phyloP scores from a whole-genome alignment of 805 yeast species.

The Lipomyces sp. region DNA sequence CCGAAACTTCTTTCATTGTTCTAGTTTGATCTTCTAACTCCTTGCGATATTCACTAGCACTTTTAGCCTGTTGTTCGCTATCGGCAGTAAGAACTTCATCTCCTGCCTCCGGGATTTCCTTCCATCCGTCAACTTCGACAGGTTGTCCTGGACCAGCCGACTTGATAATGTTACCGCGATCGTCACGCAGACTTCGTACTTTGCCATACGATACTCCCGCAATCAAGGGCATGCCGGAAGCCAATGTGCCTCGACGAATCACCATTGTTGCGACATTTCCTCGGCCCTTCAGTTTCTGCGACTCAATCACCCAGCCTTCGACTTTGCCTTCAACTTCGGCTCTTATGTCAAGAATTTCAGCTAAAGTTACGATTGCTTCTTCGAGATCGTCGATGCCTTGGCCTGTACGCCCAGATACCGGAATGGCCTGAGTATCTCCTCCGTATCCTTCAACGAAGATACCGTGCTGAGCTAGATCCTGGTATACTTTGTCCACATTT shows the following conservation, averaged over 20 bases:
- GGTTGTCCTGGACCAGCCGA: conserved; percentile 84
- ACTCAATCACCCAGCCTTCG: conserved; percentile 90
- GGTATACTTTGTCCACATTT: conserved; percentile 68
- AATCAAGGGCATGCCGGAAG: conserved; percentile 67
- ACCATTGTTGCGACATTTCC: conserved; percentile 80
- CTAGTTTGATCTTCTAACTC: conserved; percentile 51
- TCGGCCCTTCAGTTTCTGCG: conserved; percentile 72
- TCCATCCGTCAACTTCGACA: conserved; percentile 92
- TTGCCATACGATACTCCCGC: conserved; percentile 87
- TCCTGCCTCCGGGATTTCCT: conserved; percentile 86
- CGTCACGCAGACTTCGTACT: conserved; percentile 74
- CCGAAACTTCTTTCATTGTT: conserved; percentile 63
- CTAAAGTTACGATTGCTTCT: conserved; percentile 78
- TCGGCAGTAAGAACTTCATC: conserved; percentile 75
- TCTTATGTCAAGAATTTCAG: conserved; percentile 77
- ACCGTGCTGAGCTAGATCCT: conserved; percentile 72
- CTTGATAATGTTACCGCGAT: conserved; percentile 58
- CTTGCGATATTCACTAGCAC: conserved; percentile 63
- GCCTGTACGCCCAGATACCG: conserved; percentile 81
- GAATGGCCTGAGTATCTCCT: conserved; percentile 88
- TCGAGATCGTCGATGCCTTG: conserved; percentile 84
- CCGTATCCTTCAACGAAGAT: conserved; percentile 90
- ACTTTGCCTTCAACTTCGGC: conserved; percentile 50
- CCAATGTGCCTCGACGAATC: conserved; percentile 72
- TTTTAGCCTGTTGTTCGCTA: conserved; percentile 66